A percentile compares a stretch with the other conserved stretches of the same genome.
These are phyloP conservation scores for Lupinus albus DNA, from an alignment of 306 rosid genomes.

Conservation along the genomic window DNA sequence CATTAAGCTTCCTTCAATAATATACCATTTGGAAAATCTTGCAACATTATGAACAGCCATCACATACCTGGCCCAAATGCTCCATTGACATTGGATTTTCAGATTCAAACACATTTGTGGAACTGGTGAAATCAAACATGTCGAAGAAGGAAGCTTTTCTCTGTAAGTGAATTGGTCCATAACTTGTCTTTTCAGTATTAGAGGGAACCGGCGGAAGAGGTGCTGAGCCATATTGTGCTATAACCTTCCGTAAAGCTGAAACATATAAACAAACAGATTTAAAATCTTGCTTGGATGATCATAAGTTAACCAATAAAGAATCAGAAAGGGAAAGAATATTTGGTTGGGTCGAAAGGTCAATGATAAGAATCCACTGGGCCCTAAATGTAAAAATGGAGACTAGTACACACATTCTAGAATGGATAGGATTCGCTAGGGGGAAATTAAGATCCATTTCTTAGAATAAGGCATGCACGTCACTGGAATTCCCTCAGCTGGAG, in stretches of 20 bases:
- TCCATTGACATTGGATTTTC: conserved; percentile 85
- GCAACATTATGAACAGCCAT: conserved; percentile 31
- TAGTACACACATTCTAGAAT: conserved; percentile 5
- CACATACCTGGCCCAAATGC: conserved; percentile 73
- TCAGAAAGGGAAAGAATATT: background rate
- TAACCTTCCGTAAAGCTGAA: conserved; percentile 80
- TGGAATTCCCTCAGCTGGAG: conserved; percentile 5
- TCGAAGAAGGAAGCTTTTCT: conserved; percentile 60
- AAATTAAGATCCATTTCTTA: conserved; percentile 17
- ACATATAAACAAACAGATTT: conserved; percentile 40
- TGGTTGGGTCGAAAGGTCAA: conserved; percentile 7
- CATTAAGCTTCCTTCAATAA: conserved; percentile 33
- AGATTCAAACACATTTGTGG: conserved; percentile 54
- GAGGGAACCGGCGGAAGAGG: conserved; percentile 72
- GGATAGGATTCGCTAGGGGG: background rate
- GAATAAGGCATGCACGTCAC: background rate
- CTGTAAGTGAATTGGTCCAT: conserved; percentile 68
- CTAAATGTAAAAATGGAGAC: conserved; percentile 5
- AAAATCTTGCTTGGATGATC: conserved; percentile 34
- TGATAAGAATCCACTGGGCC: conserved; percentile 7
- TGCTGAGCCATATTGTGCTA: conserved; percentile 55
- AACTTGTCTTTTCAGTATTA: conserved; percentile 58
- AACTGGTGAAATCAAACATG: conserved; percentile 49
- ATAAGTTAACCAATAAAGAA: conserved; percentile 14
- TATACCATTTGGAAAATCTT: conserved; percentile 32